A percentile compares a stretch with the other conserved stretches of the same genome.
Conservation (phyloP, 2,329 filamentous ascomycete genomes). For the Alternaria sp. region DNA sequence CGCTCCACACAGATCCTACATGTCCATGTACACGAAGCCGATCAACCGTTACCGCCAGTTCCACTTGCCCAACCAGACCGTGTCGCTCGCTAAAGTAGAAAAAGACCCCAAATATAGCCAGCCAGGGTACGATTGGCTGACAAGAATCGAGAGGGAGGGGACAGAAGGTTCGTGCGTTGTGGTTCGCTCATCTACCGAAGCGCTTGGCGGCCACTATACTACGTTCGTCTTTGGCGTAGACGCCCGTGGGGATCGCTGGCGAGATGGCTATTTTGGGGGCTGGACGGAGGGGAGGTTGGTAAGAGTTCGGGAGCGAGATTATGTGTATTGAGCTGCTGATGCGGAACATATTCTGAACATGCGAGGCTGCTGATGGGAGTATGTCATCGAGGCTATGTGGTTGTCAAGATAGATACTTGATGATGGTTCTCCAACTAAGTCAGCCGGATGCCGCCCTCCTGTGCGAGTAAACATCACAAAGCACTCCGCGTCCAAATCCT, state of each 20-base stretch:
- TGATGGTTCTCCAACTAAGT: neutral
- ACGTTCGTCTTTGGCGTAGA: slow-evolving; percentile 6
- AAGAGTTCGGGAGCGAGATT: neutral
- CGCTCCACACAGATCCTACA: neutral
- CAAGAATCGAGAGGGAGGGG: neutral
- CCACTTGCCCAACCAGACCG: slow-evolving; percentile 13
- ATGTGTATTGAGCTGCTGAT: neutral
- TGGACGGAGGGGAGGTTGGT: neutral
- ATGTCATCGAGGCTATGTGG: neutral
- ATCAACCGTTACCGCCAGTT: slow-evolving; percentile 20
- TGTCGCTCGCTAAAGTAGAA: neutral
- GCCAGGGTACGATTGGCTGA: slow-evolving; percentile 18
- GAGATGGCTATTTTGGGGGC: slow-evolving; percentile 9
- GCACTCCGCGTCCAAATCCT: neutral
- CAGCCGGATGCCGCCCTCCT: neutral
- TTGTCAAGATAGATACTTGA: neutral
- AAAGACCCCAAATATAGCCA: slow-evolving; percentile 34
- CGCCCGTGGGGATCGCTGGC: slow-evolving; percentile 5
- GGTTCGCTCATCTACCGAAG: slow-evolving; percentile 28
- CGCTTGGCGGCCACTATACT: slow-evolving; percentile 13
- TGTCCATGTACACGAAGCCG: slow-evolving; percentile 3
- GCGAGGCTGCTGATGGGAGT: neutral
- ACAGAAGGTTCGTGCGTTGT: neutral
- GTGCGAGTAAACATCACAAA: neutral
- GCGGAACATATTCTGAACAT: neutral